Base-by-base conservation (phyloP, 257 asterid species). In the Primulina huaijiensis region DNA sequence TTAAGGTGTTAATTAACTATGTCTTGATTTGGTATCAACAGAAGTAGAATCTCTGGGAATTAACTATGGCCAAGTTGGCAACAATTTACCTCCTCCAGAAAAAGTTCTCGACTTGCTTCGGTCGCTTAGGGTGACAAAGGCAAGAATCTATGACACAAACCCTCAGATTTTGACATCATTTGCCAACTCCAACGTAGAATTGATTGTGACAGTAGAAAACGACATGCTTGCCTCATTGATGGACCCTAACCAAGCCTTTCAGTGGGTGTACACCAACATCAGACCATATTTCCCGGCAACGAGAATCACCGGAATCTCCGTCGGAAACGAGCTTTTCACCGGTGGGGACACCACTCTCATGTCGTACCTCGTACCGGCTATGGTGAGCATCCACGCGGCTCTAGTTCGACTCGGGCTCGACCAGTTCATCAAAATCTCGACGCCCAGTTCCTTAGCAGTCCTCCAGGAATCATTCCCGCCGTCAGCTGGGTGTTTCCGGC, bases 381-480 rank as follows among this genome's bases (percentile, higher is more conserved):
- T 90, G 89, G 72, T 80, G 2, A 85, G 79, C 87, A 81, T 93
- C 74, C 96, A 86, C 68, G 72, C 81, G 1, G 97, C 99, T 0
- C 70, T 93, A 4, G 86, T 29, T 8, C 75, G 75, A 6, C 74
- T 85, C 11, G 89, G 88, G 3, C 56, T 93, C 0, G 86, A 85
- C 34, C 88, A 74, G 19, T 80, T 10, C 69, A 82, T 93, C 21
- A 78, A 85, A n/a, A 92, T 93, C 2, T 89, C 99, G 0, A 84
- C 99, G 0, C 92, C 97, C 0, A 82, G 76, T 78, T 85, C 86
- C 0, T 20, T 90, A 29, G 96, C 97, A 0, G 90, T 93, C 37
- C 80, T 93, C 6, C 72, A 75, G 5, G 76, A 78, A 8, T 93
- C 99, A 0, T 93, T 65, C 72, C 99, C 99, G 60, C 99, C 99